These are phyloP conservation scores for Hypoxylon intermedium DNA, from an alignment of 495 filamentous ascomycete genomes.

Conservation along the genomic window DNA sequence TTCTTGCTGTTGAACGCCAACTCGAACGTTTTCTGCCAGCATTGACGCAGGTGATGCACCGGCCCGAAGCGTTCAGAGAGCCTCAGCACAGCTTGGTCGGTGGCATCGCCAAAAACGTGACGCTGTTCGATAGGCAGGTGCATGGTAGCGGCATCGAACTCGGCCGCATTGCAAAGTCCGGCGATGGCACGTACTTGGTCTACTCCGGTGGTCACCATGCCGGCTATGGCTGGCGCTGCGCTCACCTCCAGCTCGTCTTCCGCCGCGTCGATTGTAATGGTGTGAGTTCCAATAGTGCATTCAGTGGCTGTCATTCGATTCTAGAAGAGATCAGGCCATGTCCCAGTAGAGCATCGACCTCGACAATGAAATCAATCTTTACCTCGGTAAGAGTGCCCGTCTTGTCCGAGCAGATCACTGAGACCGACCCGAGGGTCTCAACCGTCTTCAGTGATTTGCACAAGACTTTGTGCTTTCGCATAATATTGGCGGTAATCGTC, in stretches of 20 bases:
- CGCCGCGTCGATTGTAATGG: slow-evolving; percentile 49
- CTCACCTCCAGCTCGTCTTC: slow-evolving; percentile 48
- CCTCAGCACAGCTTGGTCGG: slow-evolving; percentile 72
- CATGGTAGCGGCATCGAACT: slow-evolving; percentile 68
- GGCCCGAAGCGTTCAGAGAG: slow-evolving; percentile 66
- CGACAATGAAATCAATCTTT: slow-evolving; percentile 16
- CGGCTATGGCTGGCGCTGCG: slow-evolving; percentile 36
- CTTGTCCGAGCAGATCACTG: slow-evolving; percentile 73
- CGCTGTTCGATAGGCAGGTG: slow-evolving; percentile 60
- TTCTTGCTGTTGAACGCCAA: slow-evolving; percentile 81
- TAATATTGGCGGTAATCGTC: slow-evolving; percentile 65
- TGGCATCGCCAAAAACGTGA: slow-evolving; percentile 73
- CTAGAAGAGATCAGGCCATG: slow-evolving; percentile 35
- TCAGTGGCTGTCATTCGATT: slow-evolving; percentile 69
- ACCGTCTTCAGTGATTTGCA: slow-evolving; percentile 73
- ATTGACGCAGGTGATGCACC: slow-evolving; percentile 55
- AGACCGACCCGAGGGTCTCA: slow-evolving; percentile 72
- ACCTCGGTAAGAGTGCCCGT: slow-evolving; percentile 71
- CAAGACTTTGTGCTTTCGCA: slow-evolving; percentile 68
- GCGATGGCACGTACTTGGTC: slow-evolving; percentile 59
- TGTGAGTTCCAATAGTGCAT: slow-evolving; percentile 53
- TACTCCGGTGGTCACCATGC: slow-evolving; percentile 47
- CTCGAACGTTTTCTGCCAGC: slow-evolving; percentile 67
- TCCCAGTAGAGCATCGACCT: neutral
- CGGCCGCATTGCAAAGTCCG: slow-evolving; percentile 72